Evolutionary conservation across 1,139 yeast species (phyloP).

Genomic region (Geotrichum klebahnii): DNA sequence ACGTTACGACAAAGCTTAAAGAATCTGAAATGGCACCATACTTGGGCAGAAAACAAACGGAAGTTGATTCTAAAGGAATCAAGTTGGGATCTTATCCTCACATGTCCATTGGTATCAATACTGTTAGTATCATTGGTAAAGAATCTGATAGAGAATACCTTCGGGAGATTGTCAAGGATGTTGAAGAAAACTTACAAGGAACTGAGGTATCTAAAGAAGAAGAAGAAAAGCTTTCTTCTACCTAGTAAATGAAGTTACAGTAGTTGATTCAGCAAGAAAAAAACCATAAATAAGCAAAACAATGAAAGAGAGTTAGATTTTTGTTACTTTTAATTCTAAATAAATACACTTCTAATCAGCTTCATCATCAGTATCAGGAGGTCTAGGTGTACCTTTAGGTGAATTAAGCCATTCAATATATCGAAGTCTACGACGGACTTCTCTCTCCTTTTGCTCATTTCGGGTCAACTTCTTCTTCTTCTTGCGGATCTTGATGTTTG

Average conservation of each 20-base stretch:
- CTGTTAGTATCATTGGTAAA: slow-evolving; percentile 69
- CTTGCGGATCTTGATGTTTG: slow-evolving; percentile 84
- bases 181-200: slow-evolving; percentile 50
- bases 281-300: not conserved
- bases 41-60: slow-evolving; percentile 50
- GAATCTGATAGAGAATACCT: slow-evolving; percentile 41
- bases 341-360: slow-evolving; percentile 43
- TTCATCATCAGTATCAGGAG: slow-evolving; percentile 89
- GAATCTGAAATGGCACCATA: slow-evolving; percentile 71
- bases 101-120: slow-evolving; percentile 55
- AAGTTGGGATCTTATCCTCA: slow-evolving; percentile 87
- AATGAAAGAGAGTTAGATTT: not conserved
- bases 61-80: slow-evolving; percentile 46
- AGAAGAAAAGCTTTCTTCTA: slow-evolving; percentile 42
- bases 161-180: slow-evolving; percentile 46
- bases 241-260: not conserved
- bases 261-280: not conserved
- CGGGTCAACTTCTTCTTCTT: slow-evolving; percentile 89
- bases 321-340: not conserved
- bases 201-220: slow-evolving; percentile 51
- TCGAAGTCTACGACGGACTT: slow-evolving; percentile 90
- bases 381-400: slow-evolving; percentile 96
- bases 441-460: slow-evolving; percentile 88
- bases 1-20: slow-evolving; percentile 55
- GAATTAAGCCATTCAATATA: slow-evolving; percentile 91